Base-by-base conservation (phyloP, 441 rosid genomes). In the Lepidium campestre region DNA sequence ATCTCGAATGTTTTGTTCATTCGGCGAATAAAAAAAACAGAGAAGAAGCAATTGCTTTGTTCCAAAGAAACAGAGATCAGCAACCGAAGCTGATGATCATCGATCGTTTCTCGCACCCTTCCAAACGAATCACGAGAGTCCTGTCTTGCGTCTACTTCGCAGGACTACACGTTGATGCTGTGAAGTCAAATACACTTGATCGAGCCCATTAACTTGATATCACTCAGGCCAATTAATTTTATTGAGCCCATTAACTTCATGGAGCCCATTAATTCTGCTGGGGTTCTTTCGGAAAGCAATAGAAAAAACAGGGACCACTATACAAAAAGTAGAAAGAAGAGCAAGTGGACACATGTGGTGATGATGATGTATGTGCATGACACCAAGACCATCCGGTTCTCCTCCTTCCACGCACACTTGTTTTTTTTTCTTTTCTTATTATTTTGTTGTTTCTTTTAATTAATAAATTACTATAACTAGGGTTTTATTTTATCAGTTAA, bases 211-310 rank as follows among this genome's bases (percentile, higher is more conserved):
- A 23, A 27, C 0, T 4, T 27, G 31, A 2, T 25, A 25, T 25
- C 27, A 23, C 32, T 27, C 17, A 71, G 59, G 70, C 63, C 75
- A 57, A 57, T 63, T 71, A 55, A 22, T 52, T 39, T 39, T 6
- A 7, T 46, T 1, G 17, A 57, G 71, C 71, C 71, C 67, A 65
- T 32, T 48, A 56, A 23, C 59, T 32, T 40, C 6, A 8, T 47
- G 0, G n/a, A 57, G 71, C 71, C 71, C 67, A 72, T 32, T 48
- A 27, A 27, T 25, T 25, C 4, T 7, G 9, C 15, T 64, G 6
- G 68, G 65, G 31, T n/a, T 64, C 22, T 39, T 39, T 14, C 9
- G 5, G 58, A 36, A 55, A 36, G 40, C 1, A 47, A 15, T 40
- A 31, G 20, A 20, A 41, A 31, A 13, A 7, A 2, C 10, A 65